Base-by-base conservation (phyloP, 257 asterid genomes). In the Ballota nigra region DNA sequence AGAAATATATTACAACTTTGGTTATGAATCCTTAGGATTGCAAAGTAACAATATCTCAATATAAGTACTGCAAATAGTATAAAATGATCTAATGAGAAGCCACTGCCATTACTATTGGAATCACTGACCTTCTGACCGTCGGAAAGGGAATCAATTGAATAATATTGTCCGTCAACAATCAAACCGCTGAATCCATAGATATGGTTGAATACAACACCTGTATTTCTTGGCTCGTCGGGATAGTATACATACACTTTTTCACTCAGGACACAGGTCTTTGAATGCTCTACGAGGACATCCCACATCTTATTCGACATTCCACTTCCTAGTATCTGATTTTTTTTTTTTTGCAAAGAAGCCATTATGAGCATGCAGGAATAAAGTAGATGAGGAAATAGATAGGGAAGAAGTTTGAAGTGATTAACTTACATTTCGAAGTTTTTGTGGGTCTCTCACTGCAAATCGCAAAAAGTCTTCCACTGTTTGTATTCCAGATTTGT, bases 261-360 rank as follows among this genome's bases (percentile, higher is more conserved):
- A 75, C 99, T 84, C 73, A 94, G 84, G 58, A 83, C 90, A 56
- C 99, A 92, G 26, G 99, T 95, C 91, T 92, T 92, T 8, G 99
- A 85, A 72, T 95, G 99, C 71, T 95, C 96, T 63, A 86, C 83
- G 20, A 95, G 97, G 76, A 79, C 86, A 8, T 95, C 99, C 99
- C 99, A 95, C 97, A 89, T 92, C 86, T 84, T 92, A 75, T 95
- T 95, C 34, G 98, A 95, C 97, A 94, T 94, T 81, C 98, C 97
- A 85, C 94, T 84, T 77, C 98, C 97, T 47, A 95, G 89, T 65
- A 95, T 87, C 99, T 95, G 82, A 63, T 24, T 79, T 18, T 79
- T 69, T n/a, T n/a, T 70, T 47, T 9, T 68, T 49, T 7, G 73
- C 53, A 16, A 31, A 66, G 51, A 28, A 76, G 56, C 20, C n/a